These are phyloP conservation scores for Eucalyptus cloeziana DNA, from an alignment of 345 rosid genomes.

Conservation along the genomic window DNA sequence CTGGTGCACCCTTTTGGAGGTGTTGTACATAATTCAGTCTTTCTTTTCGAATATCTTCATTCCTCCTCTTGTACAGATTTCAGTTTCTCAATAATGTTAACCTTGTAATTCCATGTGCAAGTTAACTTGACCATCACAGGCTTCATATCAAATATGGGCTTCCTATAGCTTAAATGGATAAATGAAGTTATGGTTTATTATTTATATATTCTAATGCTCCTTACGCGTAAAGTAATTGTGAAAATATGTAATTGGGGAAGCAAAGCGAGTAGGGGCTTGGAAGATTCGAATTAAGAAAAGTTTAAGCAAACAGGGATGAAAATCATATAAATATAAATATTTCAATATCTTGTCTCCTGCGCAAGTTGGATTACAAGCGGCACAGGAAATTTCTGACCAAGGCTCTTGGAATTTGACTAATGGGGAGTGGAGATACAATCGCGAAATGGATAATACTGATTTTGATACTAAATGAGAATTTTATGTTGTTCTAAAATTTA, in stretches of 20 bases:
- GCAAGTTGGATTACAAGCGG: neutral
- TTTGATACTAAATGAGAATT: neutral
- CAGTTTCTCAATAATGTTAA: neutral
- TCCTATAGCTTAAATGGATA: neutral
- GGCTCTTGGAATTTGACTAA: neutral
- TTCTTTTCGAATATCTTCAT: neutral
- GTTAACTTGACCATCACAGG: neutral
- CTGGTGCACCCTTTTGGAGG: neutral
- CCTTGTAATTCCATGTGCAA: neutral
- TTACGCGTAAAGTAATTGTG: neutral
- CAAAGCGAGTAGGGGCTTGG: neutral
- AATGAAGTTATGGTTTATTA: neutral
- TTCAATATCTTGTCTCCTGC: neutral
- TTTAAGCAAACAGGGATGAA: neutral
- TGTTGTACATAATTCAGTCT: neutral
- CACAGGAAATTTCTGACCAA: neutral
- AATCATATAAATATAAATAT: neutral
- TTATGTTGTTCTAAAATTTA: too few relatives aligned
- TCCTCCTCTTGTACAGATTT: neutral
- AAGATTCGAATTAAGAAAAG: neutral
- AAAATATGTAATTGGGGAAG: neutral
- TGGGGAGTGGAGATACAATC: neutral
- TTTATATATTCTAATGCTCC: neutral
- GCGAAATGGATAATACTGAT: too few relatives aligned
- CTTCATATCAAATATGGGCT: neutral